Percentiles rank a stretch among this genome's conserved stretches.
These are phyloP conservation scores for Umbellularia californica DNA, from an alignment of 164 flowering plant genomes.

Conservation along the genomic window DNA sequence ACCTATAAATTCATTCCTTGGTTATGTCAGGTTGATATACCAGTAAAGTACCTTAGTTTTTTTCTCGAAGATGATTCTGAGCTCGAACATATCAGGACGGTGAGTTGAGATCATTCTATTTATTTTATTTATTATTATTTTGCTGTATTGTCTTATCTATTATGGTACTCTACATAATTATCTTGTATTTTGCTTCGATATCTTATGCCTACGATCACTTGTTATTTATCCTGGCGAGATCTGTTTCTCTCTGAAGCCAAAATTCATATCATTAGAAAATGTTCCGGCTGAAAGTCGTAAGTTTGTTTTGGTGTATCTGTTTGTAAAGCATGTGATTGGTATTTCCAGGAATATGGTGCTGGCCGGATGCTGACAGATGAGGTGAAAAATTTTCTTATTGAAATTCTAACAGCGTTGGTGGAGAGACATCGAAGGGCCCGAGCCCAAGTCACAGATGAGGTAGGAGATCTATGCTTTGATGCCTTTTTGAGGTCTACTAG, in stretches of 20 bases:
- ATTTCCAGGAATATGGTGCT: constrained; percentile 68
- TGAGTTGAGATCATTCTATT: constrained; percentile 17
- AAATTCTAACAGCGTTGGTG: constrained; percentile 69
- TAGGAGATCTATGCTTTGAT: neutral
- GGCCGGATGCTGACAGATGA: constrained; percentile 92
- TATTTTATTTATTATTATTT: neutral
- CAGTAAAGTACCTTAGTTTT: constrained; percentile 78
- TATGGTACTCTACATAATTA: neutral
- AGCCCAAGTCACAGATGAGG: constrained; percentile 75
- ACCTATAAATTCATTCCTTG: neutral
- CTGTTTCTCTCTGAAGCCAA: neutral
- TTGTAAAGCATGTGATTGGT: neutral
- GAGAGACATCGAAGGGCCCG: constrained; percentile 86
- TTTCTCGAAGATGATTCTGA: constrained; percentile 94
- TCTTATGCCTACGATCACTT: neutral
- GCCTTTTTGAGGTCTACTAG: neutral
- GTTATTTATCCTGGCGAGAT: neutral
- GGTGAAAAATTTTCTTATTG: constrained; percentile 64
- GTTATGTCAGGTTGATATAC: constrained; percentile 74
- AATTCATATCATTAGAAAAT: neutral
- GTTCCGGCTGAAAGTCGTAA: neutral
- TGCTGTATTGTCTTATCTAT: neutral
- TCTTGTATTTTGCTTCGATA: no score
- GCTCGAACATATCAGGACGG: constrained; percentile 74
- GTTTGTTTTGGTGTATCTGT: neutral